Conservation (phyloP, 495 filamentous ascomycete species). For the Penicillium psychrofluorescens region DNA sequence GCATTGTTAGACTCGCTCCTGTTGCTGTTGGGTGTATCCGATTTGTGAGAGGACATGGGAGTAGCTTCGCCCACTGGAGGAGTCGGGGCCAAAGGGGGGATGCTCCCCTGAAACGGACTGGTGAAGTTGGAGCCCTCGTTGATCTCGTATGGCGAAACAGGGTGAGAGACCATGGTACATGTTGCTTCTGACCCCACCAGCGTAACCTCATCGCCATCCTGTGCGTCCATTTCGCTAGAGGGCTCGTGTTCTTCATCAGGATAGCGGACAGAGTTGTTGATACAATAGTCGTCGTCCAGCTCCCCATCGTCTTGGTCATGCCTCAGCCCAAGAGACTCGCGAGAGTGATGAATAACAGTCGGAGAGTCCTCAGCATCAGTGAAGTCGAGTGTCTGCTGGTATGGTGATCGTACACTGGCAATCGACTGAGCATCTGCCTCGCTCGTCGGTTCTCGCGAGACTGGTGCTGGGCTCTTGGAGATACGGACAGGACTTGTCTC, state of each 20-base stretch:
- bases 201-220: conserved; percentile 14
- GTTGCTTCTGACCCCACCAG: conserved; percentile 7
- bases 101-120: conserved; percentile 2
- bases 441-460: no score
- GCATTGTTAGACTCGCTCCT: conserved; percentile 1
- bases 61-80: conserved; percentile 5
- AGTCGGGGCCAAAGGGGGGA: conserved; percentile 11
- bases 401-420: no score
- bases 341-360: no score
- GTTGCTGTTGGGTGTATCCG: conserved; percentile 26
- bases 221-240: conserved; percentile 8
- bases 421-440: no score
- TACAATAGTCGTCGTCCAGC: conserved; percentile 1
- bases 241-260: conserved; percentile 11
- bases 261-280: conserved; percentile 4
- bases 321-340: background rate
- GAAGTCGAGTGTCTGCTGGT: background rate
- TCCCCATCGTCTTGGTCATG: background rate
- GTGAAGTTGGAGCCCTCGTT: conserved; percentile 7
- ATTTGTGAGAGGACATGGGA: conserved; percentile 11
- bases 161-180: background rate
- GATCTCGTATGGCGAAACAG: conserved; percentile 11
- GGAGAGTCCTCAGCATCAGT: background rate
- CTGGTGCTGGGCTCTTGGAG: no score
- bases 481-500: no score